These are phyloP conservation scores for Nothophoma quercina DNA, from an alignment of 2,329 filamentous ascomycete genomes.

Conservation along the genomic window DNA sequence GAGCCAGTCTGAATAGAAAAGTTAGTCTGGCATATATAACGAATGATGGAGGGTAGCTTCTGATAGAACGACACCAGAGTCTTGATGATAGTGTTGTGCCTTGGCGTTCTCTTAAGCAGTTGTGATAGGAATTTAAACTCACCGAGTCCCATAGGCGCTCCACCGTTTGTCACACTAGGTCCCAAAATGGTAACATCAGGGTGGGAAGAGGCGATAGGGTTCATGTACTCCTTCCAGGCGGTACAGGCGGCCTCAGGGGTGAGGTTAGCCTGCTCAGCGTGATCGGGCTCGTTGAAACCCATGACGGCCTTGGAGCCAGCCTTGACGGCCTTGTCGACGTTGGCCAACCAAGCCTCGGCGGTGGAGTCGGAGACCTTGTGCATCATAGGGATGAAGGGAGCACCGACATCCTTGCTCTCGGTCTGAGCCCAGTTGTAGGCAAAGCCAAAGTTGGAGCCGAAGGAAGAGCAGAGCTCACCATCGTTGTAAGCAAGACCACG, in stretches of 20 bases:
- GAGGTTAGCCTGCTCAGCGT: slow-evolving; percentile 43
- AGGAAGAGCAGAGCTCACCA: slow-evolving; percentile 59
- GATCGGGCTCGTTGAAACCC: slow-evolving; percentile 52
- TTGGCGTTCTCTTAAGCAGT: no score
- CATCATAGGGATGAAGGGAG: slow-evolving; percentile 69
- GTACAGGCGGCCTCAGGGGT: slow-evolving; percentile 40
- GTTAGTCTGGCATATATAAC: no score
- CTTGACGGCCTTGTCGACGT: slow-evolving; percentile 52
- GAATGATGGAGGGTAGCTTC: no score
- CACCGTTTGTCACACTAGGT: slow-evolving; percentile 44
- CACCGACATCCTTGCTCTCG: slow-evolving; percentile 49
- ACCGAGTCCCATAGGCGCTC: slow-evolving; percentile 35
- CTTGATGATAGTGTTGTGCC: no score
- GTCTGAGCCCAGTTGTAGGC: slow-evolving; percentile 71
- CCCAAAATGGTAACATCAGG: slow-evolving; percentile 43
- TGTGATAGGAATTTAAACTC: no score
- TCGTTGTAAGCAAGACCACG: slow-evolving; percentile 75
- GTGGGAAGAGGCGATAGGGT: slow-evolving; percentile 38
- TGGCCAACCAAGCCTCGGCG: slow-evolving; percentile 37
- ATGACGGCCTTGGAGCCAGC: slow-evolving; percentile 47
- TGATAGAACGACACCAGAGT: no score
- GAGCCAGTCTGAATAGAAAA: no score
- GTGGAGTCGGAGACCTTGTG: slow-evolving; percentile 35
- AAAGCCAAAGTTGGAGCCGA: slow-evolving; percentile 64
- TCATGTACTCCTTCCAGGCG: slow-evolving; percentile 43